Base-by-base conservation (phyloP, 441 rosid species). In the Gossypium schwendimanii region DNA sequence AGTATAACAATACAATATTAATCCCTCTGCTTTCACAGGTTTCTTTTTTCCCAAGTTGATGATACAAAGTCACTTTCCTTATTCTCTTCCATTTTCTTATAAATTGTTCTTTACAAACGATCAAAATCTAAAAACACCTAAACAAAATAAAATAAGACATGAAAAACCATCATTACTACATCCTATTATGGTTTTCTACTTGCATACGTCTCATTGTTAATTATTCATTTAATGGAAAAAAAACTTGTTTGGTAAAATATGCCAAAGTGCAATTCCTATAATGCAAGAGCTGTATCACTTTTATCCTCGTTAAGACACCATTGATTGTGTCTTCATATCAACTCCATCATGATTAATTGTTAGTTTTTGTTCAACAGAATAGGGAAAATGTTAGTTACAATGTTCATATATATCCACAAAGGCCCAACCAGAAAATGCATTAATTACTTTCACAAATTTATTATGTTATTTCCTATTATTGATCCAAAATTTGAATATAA, bases 221-320 rank as follows among this genome's bases (percentile, higher is more conserved):
- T 39, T 63, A 17, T 39, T 18, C 28, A 39, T 63, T 33, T 63
- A 4, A 18, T 39, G 23, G 1, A 26, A 41, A 41, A 63, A 39
- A 41, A 39, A 4, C 0, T 20, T 18, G 26, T 18, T 63, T 1
- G 12, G 21, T 41, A 9, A 63, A 20, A 15, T 4, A 9, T 18
- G 15, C 7, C 11, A 39, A 41, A 63, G 17, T 41, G 52, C 4
- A 18, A 11, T 1, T 28, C 28, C 10, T 39, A 63, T 18, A 45
- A 23, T 47, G 57, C 3, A 4, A 65, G 70, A 45, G 55, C 36
- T 45, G 55, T 23, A 45, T 45, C 45, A 21, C 60, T 50, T 6
- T 73, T 45, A 60, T 21, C 58, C 77, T 77, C 75, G 39, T 70
- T 74, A 75, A 66, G 67, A 64, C 75, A 23, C 23, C 57, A 70